Base-by-base conservation (phyloP, 192 early-diverging fungal species). In the Backusella morwellensis region DNA sequence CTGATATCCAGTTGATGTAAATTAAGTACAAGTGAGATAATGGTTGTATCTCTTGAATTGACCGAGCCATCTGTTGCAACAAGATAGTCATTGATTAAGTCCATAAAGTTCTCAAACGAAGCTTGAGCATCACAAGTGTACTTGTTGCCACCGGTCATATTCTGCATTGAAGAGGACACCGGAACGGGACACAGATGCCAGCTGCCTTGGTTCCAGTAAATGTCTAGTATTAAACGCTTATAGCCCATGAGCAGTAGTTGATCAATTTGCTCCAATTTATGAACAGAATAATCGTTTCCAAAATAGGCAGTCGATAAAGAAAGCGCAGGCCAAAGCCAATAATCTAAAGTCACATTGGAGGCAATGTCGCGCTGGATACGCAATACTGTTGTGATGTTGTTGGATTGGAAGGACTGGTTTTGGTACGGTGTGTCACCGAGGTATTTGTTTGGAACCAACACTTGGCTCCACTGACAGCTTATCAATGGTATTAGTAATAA, bases 331-430 rank as follows among this genome's bases (percentile, higher is more conserved):
- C 74, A 82, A 11, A 76, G 56, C 23, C 59, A 75, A 34, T 72
- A 69, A 66, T 82, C 70, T 19, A 82, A 73, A 5, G 77, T 78
- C 3, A 72, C 41, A 74, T 82, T 78, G 34, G 66, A 44, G n/a
- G 77, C 69, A 41, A 82, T 71, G 67, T 82, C 81, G 40, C 81
- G 38, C 44, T 82, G 80, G 42, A 76, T 71, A 59, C 76, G 32
- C 15, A 78, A 35, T 40, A 74, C 79, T 29, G 56, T 63, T 0
- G 56, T 14, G 9, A 76, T 68, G 34, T 40, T 69, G 38, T 47
- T 63, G 12, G 63, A 42, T 23, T 29, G 40, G n/a, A 76, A 76
- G 4, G 17, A 23, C 35, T 35, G 32, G 21, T 42, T 66, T 35
- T 76, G 41, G 21, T 76, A 50, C 1, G 67, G 26, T 44, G 66